Evolutionary conservation across 176 grass and related monocot genomes (phyloP).

Genomic region (Aegilops speltoides): DNA sequence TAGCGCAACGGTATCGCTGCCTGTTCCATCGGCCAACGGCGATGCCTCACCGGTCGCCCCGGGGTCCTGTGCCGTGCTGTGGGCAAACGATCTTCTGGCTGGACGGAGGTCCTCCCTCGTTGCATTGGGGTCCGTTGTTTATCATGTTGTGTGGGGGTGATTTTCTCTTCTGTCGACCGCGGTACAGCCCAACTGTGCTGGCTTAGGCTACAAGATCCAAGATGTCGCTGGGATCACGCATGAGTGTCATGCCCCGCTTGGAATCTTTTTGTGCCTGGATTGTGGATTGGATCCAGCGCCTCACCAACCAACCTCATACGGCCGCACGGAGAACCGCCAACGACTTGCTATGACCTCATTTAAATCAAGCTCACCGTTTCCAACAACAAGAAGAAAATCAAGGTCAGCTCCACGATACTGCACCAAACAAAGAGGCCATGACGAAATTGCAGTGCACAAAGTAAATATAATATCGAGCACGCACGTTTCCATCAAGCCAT

Average conservation of each 20-base stretch:
- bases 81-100: not conserved
- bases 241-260: not conserved
- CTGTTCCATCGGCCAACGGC: slow-evolving; percentile 28
- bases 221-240: slow-evolving; percentile 3
- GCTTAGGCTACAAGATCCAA: not conserved
- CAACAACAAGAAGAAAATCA: not conserved
- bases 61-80: not conserved
- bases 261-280: slow-evolving; percentile 21
- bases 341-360: slow-evolving; percentile 6
- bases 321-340: not conserved
- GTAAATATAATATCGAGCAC: not conserved
- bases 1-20: not conserved
- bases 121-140: not conserved
- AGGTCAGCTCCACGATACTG: not conserved
- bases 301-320: not conserved
- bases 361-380: not conserved
- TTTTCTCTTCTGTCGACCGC: not conserved
- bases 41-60: slow-evolving; percentile 39
- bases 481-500: not conserved
- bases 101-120: too few species aligned
- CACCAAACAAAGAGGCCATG: not conserved
- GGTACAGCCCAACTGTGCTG: not conserved
- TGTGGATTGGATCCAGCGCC: not conserved
- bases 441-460: not conserved
- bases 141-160: not conserved